Evolutionary conservation across 768 basidiomycete species (phyloP).

Genomic region (Lentinula raphanica): DNA sequence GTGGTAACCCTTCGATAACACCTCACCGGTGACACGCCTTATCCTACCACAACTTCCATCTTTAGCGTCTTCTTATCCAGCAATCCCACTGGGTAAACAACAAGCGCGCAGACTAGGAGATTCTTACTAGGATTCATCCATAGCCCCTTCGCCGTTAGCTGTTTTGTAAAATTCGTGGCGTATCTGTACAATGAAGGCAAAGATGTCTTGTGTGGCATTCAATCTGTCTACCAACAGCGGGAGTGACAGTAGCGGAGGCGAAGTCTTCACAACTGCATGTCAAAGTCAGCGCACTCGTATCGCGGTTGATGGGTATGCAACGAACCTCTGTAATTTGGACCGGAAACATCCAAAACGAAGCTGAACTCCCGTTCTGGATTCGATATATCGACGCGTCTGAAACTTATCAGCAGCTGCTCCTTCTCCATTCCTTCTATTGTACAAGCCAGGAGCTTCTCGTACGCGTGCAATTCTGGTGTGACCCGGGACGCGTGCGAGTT

Average conservation of each 20-base stretch:
- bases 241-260: conserved; percentile 63
- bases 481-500: conserved; percentile 46
- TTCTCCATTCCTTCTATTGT: conserved; percentile 74
- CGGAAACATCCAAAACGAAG: conserved; percentile 71
- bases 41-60: too few species aligned
- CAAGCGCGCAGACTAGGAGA: too few species aligned
- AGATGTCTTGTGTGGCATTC: conserved; percentile 66
- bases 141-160: background rate
- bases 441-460: conserved; percentile 56
- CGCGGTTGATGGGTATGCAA: background rate
- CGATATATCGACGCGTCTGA: conserved; percentile 55
- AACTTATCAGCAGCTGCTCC: conserved; percentile 70
- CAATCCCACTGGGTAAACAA: too few species aligned
- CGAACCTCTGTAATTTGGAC: conserved; percentile 60
- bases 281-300: background rate
- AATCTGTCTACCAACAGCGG: conserved; percentile 65
- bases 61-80: too few species aligned
- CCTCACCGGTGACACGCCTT: too few species aligned
- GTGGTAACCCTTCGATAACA: too few species aligned
- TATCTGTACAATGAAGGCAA: conserved; percentile 62
- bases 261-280: conserved; percentile 68
- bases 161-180: conserved; percentile 41
- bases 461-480: conserved; percentile 49
- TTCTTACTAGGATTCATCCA: background rate
- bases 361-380: conserved; percentile 62